These are phyloP conservation scores for Usnea hakonensis DNA, from an alignment of 495 filamentous ascomycete species.

Conservation along the genomic window DNA sequence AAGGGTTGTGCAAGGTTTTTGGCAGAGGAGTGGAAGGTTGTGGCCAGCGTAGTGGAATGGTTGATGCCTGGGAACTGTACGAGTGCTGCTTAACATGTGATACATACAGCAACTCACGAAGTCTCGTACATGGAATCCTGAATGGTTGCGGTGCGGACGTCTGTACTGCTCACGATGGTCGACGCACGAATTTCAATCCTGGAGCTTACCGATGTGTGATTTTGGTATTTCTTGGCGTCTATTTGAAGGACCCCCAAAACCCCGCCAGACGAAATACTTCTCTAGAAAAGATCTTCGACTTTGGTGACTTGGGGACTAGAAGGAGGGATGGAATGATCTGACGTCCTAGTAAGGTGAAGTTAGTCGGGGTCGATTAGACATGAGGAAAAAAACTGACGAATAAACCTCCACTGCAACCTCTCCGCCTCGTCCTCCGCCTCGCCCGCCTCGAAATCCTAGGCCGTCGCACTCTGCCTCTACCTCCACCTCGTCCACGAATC, in stretches of 20 bases:
- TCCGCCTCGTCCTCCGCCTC: conserved; percentile 7
- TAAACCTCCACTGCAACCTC: not conserved
- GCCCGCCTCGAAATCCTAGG: not conserved
- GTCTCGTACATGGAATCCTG: conserved; percentile 3
- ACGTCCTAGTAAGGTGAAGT: not conserved
- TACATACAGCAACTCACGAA: conserved; percentile 5
- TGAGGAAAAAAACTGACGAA: not conserved
- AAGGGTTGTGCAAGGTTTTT: conserved; percentile 7
- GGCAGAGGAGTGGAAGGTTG: conserved; percentile 8
- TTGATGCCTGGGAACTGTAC: conserved; percentile 5
- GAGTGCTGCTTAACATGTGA: conserved; percentile 6
- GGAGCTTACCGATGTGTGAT: not conserved
- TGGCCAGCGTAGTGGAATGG: conserved; percentile 2
- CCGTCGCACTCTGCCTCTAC: not conserved
- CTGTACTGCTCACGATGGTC: not conserved
- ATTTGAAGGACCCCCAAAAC: not conserved
- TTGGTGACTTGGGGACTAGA: not conserved
- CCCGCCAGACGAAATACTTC: not conserved
- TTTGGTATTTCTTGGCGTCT: not conserved
- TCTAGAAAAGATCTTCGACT: not conserved
- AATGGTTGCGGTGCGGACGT: not conserved
- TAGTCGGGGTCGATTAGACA: not conserved
- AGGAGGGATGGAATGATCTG: not conserved
- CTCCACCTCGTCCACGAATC: not conserved
- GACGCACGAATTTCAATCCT: not conserved